Conservation (phyloP, 257 asterid species). For the Solanum pinnatisectum region DNA sequence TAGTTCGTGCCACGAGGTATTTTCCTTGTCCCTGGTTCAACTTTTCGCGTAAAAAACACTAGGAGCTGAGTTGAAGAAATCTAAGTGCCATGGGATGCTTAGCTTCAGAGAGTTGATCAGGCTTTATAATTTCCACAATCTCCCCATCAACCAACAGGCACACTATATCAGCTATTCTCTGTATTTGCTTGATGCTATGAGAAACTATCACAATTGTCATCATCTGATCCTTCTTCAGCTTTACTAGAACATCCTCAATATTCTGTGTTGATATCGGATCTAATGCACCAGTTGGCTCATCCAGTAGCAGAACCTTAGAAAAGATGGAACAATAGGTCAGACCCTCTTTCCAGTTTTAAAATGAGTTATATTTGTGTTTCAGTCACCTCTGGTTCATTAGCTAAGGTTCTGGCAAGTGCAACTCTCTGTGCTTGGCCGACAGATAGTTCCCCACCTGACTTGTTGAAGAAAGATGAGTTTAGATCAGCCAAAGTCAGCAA, state of each 20-base stretch:
- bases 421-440: slow-evolving; percentile 88
- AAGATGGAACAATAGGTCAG: neutral
- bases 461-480: slow-evolving; percentile 47
- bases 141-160: slow-evolving; percentile 68
- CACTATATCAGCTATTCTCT: slow-evolving; percentile 60
- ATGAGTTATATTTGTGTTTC: neutral
- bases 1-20: neutral
- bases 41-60: neutral
- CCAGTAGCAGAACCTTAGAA: slow-evolving; percentile 51
- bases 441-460: slow-evolving; percentile 54
- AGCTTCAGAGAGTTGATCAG: slow-evolving; percentile 50
- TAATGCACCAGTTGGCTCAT: slow-evolving; percentile 77
- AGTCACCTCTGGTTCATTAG: slow-evolving; percentile 67
- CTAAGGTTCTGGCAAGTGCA: slow-evolving; percentile 75
- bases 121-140: slow-evolving; percentile 54
- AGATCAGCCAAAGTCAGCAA: slow-evolving; percentile 69
- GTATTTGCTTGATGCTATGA: slow-evolving; percentile 67
- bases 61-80: slow-evolving; percentile 56
- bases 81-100: slow-evolving; percentile 65
- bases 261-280: slow-evolving; percentile 77
- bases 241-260: slow-evolving; percentile 51
- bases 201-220: slow-evolving; percentile 55
- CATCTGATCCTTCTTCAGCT: slow-evolving; percentile 45
- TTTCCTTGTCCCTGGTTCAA: neutral
- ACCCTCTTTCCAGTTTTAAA: neutral